phyloP scores from a whole-genome alignment of 371 early-diverging fungal genomes.

The Rhizopus microsporus region DNA sequence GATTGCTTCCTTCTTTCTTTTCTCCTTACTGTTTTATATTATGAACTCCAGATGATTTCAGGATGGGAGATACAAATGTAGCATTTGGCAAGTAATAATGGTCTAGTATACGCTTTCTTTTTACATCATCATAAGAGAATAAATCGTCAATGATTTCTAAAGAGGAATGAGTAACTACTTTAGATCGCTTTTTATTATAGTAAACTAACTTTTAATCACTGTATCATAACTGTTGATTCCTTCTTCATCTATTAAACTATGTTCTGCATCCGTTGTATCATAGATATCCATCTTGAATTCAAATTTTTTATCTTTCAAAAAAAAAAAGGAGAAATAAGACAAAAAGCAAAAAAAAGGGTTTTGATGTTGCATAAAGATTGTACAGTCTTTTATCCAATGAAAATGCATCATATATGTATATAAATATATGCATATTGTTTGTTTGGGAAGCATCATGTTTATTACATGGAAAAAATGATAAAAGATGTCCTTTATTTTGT shows the following conservation, averaged over 20 bases:
- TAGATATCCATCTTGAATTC: constrained; percentile 10
- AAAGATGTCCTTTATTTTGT: no score
- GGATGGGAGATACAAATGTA: constrained; percentile 46
- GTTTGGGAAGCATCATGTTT: no score
- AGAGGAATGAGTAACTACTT: neutral
- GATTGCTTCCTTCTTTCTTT: neutral
- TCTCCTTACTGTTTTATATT: constrained; percentile 49
- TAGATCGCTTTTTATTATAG: neutral
- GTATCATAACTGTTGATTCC: constrained; percentile 5
- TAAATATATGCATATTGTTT: no score
- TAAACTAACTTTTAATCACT: constrained; percentile 12
- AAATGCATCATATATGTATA: no score
- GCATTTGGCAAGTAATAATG: constrained; percentile 44
- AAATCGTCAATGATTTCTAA: constrained; percentile 39
- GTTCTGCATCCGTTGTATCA: constrained; percentile 4
- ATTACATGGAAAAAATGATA: no score
- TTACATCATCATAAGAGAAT: constrained; percentile 38
- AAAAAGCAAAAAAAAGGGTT: constrained; percentile 1
- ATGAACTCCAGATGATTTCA: constrained; percentile 49
- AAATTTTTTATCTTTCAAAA: neutral
- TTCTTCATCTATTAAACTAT: constrained; percentile 15
- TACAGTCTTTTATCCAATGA: no score
- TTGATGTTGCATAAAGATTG: no score
- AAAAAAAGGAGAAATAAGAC: constrained; percentile 1
- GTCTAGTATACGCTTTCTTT: constrained; percentile 39